Evolutionary conservation across 2,329 filamentous ascomycete genomes (phyloP).

Genomic region (Colletotrichum cuscutae): DNA sequence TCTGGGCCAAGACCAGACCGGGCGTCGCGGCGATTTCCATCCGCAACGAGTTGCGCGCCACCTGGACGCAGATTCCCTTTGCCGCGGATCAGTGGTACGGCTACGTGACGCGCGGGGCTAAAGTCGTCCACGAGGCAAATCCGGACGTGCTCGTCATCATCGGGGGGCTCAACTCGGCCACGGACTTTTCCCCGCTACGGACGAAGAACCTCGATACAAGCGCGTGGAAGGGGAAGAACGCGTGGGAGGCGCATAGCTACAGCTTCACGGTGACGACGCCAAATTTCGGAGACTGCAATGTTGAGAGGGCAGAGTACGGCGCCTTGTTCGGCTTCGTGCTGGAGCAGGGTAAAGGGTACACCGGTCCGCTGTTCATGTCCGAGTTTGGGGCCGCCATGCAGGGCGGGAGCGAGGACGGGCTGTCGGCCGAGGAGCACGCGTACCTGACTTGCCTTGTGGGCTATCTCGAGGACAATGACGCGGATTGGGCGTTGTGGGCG

Average conservation of each 20-base stretch:
- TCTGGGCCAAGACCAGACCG: constrained; percentile 56
- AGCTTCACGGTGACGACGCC: constrained; percentile 62
- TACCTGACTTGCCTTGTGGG: constrained; percentile 64
- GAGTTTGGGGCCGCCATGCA: constrained; percentile 67
- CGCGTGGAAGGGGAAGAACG: constrained; percentile 61
- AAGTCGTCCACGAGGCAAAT: constrained; percentile 61
- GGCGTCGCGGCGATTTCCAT: constrained; percentile 66
- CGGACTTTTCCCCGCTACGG: constrained; percentile 59
- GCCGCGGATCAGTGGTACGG: constrained; percentile 61
- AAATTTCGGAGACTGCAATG: constrained; percentile 52
- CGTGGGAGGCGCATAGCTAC: constrained; percentile 71
- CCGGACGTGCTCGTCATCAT: constrained; percentile 63
- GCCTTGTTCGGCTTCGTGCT: constrained; percentile 62
- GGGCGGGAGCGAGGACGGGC: constrained; percentile 52
- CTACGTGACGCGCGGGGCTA: constrained; percentile 58
- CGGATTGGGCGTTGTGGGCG: constrained; percentile 70
- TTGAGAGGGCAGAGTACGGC: constrained; percentile 56
- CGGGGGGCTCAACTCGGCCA: constrained; percentile 63
- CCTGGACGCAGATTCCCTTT: constrained; percentile 58
- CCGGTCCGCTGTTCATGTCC: constrained; percentile 65
- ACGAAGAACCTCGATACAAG: constrained; percentile 53
- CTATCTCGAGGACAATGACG: constrained; percentile 65
- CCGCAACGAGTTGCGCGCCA: constrained; percentile 66
- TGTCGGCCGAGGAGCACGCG: constrained; percentile 53
- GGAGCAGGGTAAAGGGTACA: constrained; percentile 55